Evolutionary conservation across 192 early-diverging fungal genomes (phyloP).

Genomic region (Linnemannia elongata): DNA sequence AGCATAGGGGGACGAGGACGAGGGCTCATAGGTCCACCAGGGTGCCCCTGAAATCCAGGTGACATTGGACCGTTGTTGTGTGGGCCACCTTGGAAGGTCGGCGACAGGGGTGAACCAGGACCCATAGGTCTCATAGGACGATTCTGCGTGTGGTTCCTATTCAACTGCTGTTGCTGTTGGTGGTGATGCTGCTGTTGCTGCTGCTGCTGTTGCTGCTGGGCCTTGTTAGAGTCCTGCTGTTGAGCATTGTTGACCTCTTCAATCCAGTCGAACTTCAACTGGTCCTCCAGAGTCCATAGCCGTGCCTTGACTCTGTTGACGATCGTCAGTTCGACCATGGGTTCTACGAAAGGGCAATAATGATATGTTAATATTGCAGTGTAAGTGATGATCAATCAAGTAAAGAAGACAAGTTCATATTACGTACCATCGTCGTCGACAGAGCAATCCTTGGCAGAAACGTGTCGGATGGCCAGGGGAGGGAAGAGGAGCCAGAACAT

Average conservation of each 20-base stretch:
- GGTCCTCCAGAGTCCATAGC: slow-evolving; percentile 34
- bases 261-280: slow-evolving; percentile 44
- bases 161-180: slow-evolving; percentile 13
- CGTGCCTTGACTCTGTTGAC: slow-evolving; percentile 51
- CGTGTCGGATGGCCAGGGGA: slow-evolving; percentile 61
- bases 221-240: slow-evolving; percentile 27
- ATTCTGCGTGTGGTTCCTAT: slow-evolving; percentile 16
- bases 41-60: slow-evolving; percentile 38
- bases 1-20: slow-evolving; percentile 42
- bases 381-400: neutral
- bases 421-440: slow-evolving; percentile 43
- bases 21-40: slow-evolving; percentile 47
- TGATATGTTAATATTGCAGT: neutral
- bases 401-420: neutral
- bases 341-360: slow-evolving; percentile 16
- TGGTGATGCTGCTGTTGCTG: slow-evolving; percentile 40
- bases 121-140: slow-evolving; percentile 49
- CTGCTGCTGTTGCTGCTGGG: slow-evolving; percentile 32
- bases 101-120: slow-evolving; percentile 34
- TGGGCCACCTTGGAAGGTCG: slow-evolving; percentile 34
- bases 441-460: slow-evolving; percentile 51
- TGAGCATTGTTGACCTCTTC: slow-evolving; percentile 44
- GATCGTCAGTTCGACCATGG: slow-evolving; percentile 40
- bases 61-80: slow-evolving; percentile 38
- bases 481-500: slow-evolving; percentile 61